Base-by-base conservation (phyloP, 2,329 filamentous ascomycete species). In the Ophiostoma montium region DNA sequence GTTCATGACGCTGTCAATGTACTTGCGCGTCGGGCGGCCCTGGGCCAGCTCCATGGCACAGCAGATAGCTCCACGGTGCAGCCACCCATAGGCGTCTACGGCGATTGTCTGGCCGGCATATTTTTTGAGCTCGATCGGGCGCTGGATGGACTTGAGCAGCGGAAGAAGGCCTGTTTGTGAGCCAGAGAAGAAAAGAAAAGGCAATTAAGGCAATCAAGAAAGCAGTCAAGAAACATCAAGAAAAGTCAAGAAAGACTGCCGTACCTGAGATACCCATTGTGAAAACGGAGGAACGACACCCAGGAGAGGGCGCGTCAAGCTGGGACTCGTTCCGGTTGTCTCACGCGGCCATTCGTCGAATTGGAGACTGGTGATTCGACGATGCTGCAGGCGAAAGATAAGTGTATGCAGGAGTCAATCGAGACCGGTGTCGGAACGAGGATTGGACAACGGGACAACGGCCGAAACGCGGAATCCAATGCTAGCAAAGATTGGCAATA, bases 41-140 rank as follows among this genome's bases (percentile, higher is more conserved):
- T 90, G 76, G 33, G 88, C 92, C 54, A 98, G 75, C 59, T 96
- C 92, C 59, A 92, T 79, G 54, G 90, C 87, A 69, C 90, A 96
- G 46, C 86, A 78, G 56, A 94, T 82, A 43, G 88, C 88, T 48
- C 89, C 94, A 57, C 92, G 83, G 65, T 98, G 92, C 49, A 98
- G 80, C 92, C 94, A 98, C 63, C 90, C 92, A 72, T 98, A 98
- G 50, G 85, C 90, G 65, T 98, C 92, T 33, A 98, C 82, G n/a
- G 85, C 94, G 43, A 98, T 75, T 1, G 84, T 94, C 66, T 94
- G 82, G 47, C 90, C 92, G 12, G 76, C 70, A 64, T 85, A 95
- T 60, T 88, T 88, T 63, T 88, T 94, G 52, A 98, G 72, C 57
- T 86, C 84, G 46, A 79, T 84, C 61, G 85, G 84, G 61, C 85